Conservation (phyloP, 164 flowering plant species). For the Malania oleifera region DNA sequence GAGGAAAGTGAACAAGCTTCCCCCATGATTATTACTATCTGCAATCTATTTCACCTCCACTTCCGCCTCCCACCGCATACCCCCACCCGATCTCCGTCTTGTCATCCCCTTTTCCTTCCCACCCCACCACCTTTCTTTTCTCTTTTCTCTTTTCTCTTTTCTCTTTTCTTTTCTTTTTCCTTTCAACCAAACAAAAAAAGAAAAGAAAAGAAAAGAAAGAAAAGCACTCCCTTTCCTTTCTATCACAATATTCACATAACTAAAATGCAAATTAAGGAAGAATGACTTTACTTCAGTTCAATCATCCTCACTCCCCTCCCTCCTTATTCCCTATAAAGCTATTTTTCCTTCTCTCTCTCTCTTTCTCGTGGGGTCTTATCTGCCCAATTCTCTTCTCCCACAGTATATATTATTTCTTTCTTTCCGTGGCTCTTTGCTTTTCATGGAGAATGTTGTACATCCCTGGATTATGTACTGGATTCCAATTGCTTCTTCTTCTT, state of each 20-base stretch:
- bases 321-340: constrained; percentile 35
- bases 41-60: constrained; percentile 29
- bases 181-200: too few species aligned
- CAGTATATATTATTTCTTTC: constrained; percentile 29
- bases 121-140: constrained; percentile 11
- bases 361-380: constrained; percentile 23
- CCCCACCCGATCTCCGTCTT: constrained; percentile 28
- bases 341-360: constrained; percentile 14
- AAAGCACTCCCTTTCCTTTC: constrained; percentile 8
- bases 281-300: constrained; percentile 21
- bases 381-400: constrained; percentile 23
- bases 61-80: constrained; percentile 28
- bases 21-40: constrained; percentile 36
- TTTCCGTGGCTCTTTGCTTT: constrained; percentile 13
- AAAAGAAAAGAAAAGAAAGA: too few species aligned
- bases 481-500: neutral
- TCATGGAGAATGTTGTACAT: constrained; percentile 6
- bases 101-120: constrained; percentile 19
- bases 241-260: neutral
- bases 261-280: constrained; percentile 5
- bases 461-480: constrained; percentile 8
- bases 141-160: constrained; percentile 1
- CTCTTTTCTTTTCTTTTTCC: neutral
- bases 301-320: constrained; percentile 17
- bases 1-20: constrained; percentile 54